Conservation (phyloP, 805 yeast species). For the Metschnikowia reukaufii region DNA sequence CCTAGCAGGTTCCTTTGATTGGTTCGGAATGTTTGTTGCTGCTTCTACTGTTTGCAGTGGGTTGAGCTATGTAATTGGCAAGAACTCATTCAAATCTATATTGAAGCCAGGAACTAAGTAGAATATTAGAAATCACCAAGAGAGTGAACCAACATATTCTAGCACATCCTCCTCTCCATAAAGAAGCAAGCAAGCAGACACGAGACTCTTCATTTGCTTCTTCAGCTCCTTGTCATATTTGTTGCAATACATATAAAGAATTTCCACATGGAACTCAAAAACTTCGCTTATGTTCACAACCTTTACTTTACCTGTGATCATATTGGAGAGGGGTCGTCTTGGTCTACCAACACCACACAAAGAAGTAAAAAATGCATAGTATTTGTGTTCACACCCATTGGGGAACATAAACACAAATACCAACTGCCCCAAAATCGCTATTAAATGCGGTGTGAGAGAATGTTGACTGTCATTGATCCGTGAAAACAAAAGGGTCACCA, state of each 20-base stretch:
- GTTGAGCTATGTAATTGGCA: conserved; percentile 68
- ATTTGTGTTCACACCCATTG: conserved; percentile 4
- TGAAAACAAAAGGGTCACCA: conserved; percentile 6
- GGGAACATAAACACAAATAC: conserved; percentile 14
- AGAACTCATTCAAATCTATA: conserved; percentile 57
- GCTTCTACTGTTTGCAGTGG: conserved; percentile 79
- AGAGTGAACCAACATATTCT: conserved; percentile 9
- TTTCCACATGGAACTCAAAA: conserved; percentile 12
- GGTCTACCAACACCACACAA: conserved; percentile 6
- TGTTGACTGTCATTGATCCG: not conserved
- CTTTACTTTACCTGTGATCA: not conserved
- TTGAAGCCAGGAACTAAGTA: conserved; percentile 1
- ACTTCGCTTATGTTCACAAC: conserved; percentile 10
- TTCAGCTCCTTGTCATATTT: conserved; percentile 6
- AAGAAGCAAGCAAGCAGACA: conserved; percentile 14
- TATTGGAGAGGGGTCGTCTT: conserved; percentile 1
- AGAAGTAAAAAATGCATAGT: conserved; percentile 9
- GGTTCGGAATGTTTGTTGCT: conserved; percentile 32
- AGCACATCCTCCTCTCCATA: conserved; percentile 12
- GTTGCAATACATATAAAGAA: conserved; percentile 15
- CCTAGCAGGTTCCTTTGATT: conserved; percentile 20
- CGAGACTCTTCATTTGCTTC: conserved; percentile 1
- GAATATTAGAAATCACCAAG: conserved; percentile 7
- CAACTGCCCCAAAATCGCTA: conserved; percentile 15
- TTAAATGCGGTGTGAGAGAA: conserved; percentile 9